A percentile compares a stretch with the other conserved stretches of the same genome.
Conservation (phyloP, 192 early-diverging fungal genomes). For the Dissophora ornata region DNA sequence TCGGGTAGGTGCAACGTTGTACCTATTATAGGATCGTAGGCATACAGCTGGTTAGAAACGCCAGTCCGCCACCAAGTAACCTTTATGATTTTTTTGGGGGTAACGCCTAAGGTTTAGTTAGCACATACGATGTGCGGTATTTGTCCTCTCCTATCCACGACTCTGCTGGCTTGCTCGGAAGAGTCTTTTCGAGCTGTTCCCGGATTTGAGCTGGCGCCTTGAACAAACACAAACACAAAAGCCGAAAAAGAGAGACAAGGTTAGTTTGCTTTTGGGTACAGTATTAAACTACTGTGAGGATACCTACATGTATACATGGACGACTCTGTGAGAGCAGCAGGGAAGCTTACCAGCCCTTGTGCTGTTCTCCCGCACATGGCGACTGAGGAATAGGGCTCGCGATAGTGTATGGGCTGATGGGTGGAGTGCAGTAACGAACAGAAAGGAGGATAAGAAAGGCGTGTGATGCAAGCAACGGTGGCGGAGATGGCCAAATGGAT, state of each 20-base stretch:
- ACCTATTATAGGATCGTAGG: conserved; percentile 23
- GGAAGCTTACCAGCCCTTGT: conserved; percentile 32
- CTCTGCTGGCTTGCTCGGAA: conserved; percentile 34
- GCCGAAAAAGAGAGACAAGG: too few relatives aligned
- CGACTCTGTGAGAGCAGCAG: background rate
- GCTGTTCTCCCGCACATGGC: conserved; percentile 50
- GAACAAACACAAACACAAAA: background rate
- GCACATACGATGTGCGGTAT: conserved; percentile 39
- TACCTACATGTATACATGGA: too few relatives aligned
- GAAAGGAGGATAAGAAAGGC: too few relatives aligned
- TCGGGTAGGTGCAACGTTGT: conserved; percentile 62
- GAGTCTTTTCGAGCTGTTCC: conserved; percentile 34
- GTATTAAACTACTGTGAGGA: too few relatives aligned
- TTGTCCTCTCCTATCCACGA: conserved; percentile 51
- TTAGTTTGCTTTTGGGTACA: too few relatives aligned
- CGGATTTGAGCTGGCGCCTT: conserved; percentile 38
- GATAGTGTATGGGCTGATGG: too few relatives aligned
- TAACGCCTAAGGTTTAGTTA: background rate
- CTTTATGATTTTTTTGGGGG: background rate
- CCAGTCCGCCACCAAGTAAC: background rate
- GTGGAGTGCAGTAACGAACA: too few relatives aligned
- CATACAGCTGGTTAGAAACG: conserved; percentile 8
- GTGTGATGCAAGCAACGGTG: too few relatives aligned
- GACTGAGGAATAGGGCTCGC: too few relatives aligned
- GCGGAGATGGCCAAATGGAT: too few relatives aligned